phyloP scores from a whole-genome alignment of 257 asterid species.

The Fraxinus cuspidata region DNA sequence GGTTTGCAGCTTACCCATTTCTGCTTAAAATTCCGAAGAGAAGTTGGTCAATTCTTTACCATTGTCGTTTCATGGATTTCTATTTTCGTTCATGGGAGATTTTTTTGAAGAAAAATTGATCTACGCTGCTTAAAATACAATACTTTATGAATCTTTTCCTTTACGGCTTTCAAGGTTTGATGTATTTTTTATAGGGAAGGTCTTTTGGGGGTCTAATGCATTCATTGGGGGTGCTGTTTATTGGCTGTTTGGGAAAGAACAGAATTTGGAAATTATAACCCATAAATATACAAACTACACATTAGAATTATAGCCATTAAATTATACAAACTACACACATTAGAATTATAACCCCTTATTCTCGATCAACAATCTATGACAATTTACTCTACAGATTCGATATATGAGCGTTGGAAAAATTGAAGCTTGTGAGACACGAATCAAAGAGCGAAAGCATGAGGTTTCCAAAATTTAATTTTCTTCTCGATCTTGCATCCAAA shows the following conservation, averaged over 20 bases:
- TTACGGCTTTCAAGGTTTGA: background rate
- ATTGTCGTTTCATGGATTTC: conserved; percentile 15
- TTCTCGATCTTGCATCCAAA: too few relatives aligned
- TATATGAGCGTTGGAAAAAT: too few relatives aligned
- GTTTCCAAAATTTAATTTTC: too few relatives aligned
- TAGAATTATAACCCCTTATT: too few relatives aligned
- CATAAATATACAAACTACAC: background rate
- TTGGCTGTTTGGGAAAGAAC: background rate
- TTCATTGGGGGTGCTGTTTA: conserved; percentile 7
- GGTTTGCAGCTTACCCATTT: conserved; percentile 2
- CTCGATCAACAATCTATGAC: background rate
- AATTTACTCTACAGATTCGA: too few relatives aligned
- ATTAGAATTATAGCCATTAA: too few relatives aligned
- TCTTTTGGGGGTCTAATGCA: conserved; percentile 8
- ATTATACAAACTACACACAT: background rate
- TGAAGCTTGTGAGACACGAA: too few relatives aligned
- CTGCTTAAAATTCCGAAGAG: background rate
- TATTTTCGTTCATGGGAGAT: background rate
- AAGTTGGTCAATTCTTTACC: conserved; percentile 7
- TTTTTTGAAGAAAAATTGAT: background rate
- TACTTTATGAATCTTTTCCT: background rate
- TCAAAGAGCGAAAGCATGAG: too few relatives aligned
- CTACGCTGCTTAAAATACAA: background rate
- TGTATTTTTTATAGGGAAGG: background rate
- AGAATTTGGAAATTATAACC: background rate